Evolutionary conservation across 306 rosid species (phyloP).

Genomic region (Acacia confusa): DNA sequence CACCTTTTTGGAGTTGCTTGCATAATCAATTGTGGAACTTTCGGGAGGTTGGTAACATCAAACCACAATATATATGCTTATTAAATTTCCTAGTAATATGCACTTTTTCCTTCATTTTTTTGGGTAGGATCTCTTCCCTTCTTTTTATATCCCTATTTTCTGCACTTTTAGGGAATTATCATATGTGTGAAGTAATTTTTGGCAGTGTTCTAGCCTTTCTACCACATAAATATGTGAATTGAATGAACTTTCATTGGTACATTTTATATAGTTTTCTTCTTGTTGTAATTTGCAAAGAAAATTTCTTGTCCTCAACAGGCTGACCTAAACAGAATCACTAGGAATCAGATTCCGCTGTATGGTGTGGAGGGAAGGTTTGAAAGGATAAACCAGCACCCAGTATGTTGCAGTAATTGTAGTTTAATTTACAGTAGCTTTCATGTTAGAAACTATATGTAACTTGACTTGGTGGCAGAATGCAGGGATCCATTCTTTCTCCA

Average conservation of each 20-base stretch:
- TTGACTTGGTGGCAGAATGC: conserved; percentile 60
- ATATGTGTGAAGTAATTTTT: background rate
- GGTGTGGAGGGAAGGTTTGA: conserved; percentile 89
- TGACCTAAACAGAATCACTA: conserved; percentile 62
- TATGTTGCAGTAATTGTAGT: conserved; percentile 43
- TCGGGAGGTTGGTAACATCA: conserved; percentile 58
- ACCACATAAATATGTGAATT: background rate
- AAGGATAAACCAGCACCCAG: conserved; percentile 98
- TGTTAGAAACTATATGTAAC: conserved; percentile 22
- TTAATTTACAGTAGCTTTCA: conserved; percentile 24
- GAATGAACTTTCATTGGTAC: background rate
- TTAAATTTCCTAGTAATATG: background rate
- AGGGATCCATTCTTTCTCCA: conserved; percentile 87
- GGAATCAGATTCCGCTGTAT: conserved; percentile 79
- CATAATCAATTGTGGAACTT: conserved; percentile 91
- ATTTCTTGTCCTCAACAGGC: conserved; percentile 59
- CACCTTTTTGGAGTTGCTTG: conserved; percentile 91
- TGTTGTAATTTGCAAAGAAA: conserved; percentile 30
- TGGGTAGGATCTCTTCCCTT: background rate
- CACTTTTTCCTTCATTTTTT: conserved; percentile 19
- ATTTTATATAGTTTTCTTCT: conserved; percentile 16
- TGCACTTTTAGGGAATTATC: conserved; percentile 14
- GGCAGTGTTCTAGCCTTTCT: background rate
- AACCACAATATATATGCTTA: background rate
- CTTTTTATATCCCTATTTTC: conserved; percentile 17